phyloP scores from a whole-genome alignment of 108 stramenopile genomes.

The Cyclotella distinguenda region DNA sequence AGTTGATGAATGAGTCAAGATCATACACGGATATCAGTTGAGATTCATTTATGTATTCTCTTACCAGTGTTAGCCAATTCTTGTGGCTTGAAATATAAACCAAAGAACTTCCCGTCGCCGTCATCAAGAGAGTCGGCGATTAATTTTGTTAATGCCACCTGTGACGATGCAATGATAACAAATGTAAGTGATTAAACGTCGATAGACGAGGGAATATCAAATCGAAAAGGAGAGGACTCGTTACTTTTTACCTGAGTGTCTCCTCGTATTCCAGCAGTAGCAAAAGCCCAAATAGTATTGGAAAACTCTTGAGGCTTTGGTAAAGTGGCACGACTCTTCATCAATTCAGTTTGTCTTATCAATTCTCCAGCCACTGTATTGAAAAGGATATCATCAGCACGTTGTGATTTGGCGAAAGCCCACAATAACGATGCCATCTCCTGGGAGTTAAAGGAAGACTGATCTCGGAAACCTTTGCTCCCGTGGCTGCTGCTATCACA shows the following conservation, averaged over 20 bases:
- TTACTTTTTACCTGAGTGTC: slow-evolving; percentile 34
- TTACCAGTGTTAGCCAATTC: slow-evolving; percentile 47
- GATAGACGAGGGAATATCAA: no score
- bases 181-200: no score
- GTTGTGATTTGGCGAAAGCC: slow-evolving; percentile 57
- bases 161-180: not conserved
- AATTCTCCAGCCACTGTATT: slow-evolving; percentile 45
- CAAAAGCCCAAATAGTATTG: slow-evolving; percentile 80
- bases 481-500: not conserved
- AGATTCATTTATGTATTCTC: no score
- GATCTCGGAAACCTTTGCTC: not conserved
- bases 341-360: slow-evolving; percentile 32
- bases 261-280: slow-evolving; percentile 57
- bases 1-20: not conserved
- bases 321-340: slow-evolving; percentile 11
- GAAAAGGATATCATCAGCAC: slow-evolving; percentile 54
- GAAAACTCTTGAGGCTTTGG: slow-evolving; percentile 60
- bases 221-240: no score
- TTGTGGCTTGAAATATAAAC: slow-evolving; percentile 72
- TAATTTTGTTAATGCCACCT: slow-evolving; percentile 52
- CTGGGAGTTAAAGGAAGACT: slow-evolving; percentile 42
- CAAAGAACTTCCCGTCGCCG: slow-evolving; percentile 51
- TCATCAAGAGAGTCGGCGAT: slow-evolving; percentile 61
- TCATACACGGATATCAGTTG: no score
- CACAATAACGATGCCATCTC: slow-evolving; percentile 71